Evolutionary conservation across 2,329 filamentous ascomycete species (phyloP).

Genomic region (Verticillium dahliae): DNA sequence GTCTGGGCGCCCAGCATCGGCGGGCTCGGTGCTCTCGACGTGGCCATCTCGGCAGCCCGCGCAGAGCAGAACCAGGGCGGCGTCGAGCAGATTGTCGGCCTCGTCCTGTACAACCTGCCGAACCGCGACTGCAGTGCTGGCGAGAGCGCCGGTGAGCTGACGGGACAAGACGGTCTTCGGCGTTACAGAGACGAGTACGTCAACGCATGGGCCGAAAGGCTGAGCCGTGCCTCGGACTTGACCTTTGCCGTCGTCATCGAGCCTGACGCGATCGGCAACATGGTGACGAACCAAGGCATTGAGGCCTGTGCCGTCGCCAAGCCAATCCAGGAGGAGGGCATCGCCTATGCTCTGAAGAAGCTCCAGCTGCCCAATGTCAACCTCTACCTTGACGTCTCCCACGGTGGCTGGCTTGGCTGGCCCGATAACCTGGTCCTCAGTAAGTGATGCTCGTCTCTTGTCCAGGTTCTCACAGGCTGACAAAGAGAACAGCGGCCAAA

Average conservation of each 20-base stretch:
- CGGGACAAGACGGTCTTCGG: slow-evolving; percentile 24
- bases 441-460: slow-evolving; percentile 8
- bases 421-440: slow-evolving; percentile 27
- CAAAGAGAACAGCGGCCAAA: slow-evolving; percentile 19
- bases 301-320: slow-evolving; percentile 26
- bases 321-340: slow-evolving; percentile 27
- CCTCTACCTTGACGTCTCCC: slow-evolving; percentile 34
- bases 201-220: slow-evolving; percentile 23
- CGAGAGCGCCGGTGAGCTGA: slow-evolving; percentile 29
- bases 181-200: slow-evolving; percentile 31
- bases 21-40: slow-evolving; percentile 25
- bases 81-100: slow-evolving; percentile 28
- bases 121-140: slow-evolving; percentile 35
- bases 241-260: slow-evolving; percentile 33
- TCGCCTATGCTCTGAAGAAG: slow-evolving; percentile 31
- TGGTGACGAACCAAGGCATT: slow-evolving; percentile 28
- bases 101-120: slow-evolving; percentile 35
- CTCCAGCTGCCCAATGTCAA: slow-evolving; percentile 29
- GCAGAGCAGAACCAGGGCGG: slow-evolving; percentile 20
- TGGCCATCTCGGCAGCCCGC: slow-evolving; percentile 24
- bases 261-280: slow-evolving; percentile 33
- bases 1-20: slow-evolving; percentile 29
- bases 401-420: slow-evolving; percentile 38
- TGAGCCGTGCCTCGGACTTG: slow-evolving; percentile 24
- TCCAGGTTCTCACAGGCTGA: slow-evolving; percentile 1